Conservation (phyloP, 305 asterid species). For the Fraxinus albicans region DNA sequence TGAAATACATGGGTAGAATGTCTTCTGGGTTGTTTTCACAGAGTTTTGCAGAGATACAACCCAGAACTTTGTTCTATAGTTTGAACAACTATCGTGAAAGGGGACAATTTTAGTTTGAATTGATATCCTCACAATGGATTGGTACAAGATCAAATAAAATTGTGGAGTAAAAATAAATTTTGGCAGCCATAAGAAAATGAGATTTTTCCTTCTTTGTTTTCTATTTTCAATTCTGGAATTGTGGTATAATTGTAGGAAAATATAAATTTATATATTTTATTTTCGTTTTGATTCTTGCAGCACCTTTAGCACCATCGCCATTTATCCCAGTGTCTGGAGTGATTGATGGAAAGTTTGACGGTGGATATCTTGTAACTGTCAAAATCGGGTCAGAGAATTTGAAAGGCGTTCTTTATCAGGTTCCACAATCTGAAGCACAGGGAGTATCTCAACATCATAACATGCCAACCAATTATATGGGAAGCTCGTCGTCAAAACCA, state of each 20-base stretch:
- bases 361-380: conserved; percentile 81
- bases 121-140: neutral
- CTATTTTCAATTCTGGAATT: neutral
- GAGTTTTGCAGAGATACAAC: neutral
- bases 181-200: neutral
- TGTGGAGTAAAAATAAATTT: neutral
- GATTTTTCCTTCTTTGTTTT: neutral
- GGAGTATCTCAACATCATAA: conserved; percentile 22
- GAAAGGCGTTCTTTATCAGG: conserved; percentile 77
- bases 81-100: neutral
- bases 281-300: conserved; percentile 25
- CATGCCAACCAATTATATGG: conserved; percentile 6
- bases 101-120: neutral
- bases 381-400: conserved; percentile 66
- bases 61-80: neutral
- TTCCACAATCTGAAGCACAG: conserved; percentile 28
- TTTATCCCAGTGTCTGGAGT: conserved; percentile 61
- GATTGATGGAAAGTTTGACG: conserved; percentile 85
- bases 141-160: neutral
- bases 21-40: neutral
- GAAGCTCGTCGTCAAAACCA: conserved; percentile 27
- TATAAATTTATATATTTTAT: neutral
- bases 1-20: neutral
- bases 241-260: neutral
- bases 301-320: conserved; percentile 27